Percentiles rank a stretch among this genome's conserved stretches.
These are phyloP conservation scores for Cordyceps tenuipes DNA, from an alignment of 2,329 filamentous ascomycete species.

Conservation along the genomic window DNA sequence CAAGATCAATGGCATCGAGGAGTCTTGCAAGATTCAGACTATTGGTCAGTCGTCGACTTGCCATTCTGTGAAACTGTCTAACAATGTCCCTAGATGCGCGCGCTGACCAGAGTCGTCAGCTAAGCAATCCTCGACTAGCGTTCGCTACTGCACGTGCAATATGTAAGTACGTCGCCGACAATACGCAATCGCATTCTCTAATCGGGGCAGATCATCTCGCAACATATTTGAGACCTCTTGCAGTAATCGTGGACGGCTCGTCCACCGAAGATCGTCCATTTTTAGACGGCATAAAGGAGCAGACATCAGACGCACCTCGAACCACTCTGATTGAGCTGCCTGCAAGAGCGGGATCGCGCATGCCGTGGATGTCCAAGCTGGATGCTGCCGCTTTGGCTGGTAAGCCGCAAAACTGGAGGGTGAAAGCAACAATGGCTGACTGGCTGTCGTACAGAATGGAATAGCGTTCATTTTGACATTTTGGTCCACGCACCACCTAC, in stretches of 20 bases:
- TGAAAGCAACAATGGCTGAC: conserved; percentile 12
- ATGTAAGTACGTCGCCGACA: conserved; percentile 30
- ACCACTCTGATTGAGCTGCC: conserved; percentile 72
- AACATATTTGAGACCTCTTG: conserved; percentile 68
- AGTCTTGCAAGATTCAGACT: conserved; percentile 56
- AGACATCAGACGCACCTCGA: conserved; percentile 37
- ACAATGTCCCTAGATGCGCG: conserved; percentile 54
- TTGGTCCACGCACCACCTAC: conserved; percentile 66
- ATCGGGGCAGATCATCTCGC: conserved; percentile 52
- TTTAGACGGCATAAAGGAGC: conserved; percentile 47
- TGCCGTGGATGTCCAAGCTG: conserved; percentile 71
- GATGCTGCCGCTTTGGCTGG: conserved; percentile 63
- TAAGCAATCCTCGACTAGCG: conserved; percentile 62
- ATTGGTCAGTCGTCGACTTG: conserved; percentile 33
- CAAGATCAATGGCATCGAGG: conserved; percentile 69
- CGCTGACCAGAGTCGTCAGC: conserved; percentile 61
- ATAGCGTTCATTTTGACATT: conserved; percentile 70
- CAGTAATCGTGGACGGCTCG: conserved; percentile 62
- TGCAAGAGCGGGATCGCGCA: conserved; percentile 47
- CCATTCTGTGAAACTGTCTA: conserved; percentile 5
- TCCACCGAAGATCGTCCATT: conserved; percentile 62
- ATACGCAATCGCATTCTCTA: conserved; percentile 15
- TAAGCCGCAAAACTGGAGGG: conserved; percentile 28
- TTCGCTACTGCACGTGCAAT: conserved; percentile 56
- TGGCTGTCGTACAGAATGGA: conserved; percentile 56